phyloP scores from a whole-genome alignment of 2,329 filamentous ascomycete species.

The Sclerotinia borealis region DNA sequence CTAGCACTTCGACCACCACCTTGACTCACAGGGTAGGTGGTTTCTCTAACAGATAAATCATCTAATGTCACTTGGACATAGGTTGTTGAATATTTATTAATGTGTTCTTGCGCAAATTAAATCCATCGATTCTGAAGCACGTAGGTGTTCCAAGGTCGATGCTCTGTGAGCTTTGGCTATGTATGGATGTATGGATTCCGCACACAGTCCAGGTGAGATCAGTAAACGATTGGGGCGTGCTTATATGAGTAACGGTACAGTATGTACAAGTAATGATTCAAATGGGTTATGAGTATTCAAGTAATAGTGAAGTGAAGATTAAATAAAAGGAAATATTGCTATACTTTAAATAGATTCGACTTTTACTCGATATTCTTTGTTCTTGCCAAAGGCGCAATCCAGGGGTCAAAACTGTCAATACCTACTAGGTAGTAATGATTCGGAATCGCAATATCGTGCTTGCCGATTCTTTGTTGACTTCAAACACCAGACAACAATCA shows the following conservation, averaged over 20 bases:
- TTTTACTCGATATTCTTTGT: neutral
- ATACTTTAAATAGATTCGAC: constrained; percentile 6
- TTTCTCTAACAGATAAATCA: constrained; percentile 9
- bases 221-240: constrained; percentile 11
- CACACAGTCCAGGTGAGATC: neutral
- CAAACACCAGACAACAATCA: neutral
- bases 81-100: neutral
- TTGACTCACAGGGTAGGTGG: constrained; percentile 12
- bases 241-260: neutral
- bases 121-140: constrained; percentile 11
- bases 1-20: constrained; percentile 13
- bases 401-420: neutral
- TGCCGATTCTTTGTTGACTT: neutral
- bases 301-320: neutral
- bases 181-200: constrained; percentile 3
- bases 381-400: neutral
- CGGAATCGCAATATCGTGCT: neutral
- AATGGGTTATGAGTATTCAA: neutral
- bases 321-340: neutral
- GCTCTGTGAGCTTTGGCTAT: constrained; percentile 13
- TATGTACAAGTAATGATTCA: neutral
- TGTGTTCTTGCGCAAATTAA: constrained; percentile 3
- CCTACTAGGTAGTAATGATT: neutral
- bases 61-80: constrained; percentile 10
- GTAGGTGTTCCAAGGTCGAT: constrained; percentile 10